Evolutionary conservation across 352 stramenopile genomes (phyloP), one percentile per base, ranked within the genome.

Genomic region (Blastocystis sp.): DNA sequence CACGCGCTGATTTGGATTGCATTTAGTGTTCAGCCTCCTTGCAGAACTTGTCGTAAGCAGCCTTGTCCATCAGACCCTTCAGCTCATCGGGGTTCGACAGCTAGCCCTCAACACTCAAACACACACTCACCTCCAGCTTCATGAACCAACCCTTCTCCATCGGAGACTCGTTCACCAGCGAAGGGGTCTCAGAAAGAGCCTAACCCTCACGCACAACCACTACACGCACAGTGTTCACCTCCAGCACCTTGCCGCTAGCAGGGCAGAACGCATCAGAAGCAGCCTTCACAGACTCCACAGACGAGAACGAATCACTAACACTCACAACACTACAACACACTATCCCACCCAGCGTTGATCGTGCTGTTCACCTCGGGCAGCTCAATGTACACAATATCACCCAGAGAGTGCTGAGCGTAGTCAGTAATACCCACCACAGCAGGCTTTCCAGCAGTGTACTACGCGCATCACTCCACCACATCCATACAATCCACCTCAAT

Each of bases 371-470:
- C 92, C 14, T 93, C 90, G 43, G 96, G 96, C 80, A 99, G 91
- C 88, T 98, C 96, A 23, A 99, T 95, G 91, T 96, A 98, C 64
- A 99, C 96, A 89, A 95, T 93, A 90, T 99, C 96, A 65, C 96
- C 96, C 62, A 99, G 92, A 88, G 93, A 95, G 90, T 97, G 95
- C 90, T 97, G 94, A 59, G 96, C 96, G 91, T 97, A 98, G 90
- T 98, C 95, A 77, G 95, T 98, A 91, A 99, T 98, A 90, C 96
- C 96, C 89, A 98, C 91, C 79, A 65, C 60, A 88, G 78, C 78
- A 34, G 67, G 78, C 67, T 88, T 88, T 79, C 78, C 78, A 88
- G 78, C 74, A 69, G 74, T 84, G 61, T 67, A 84, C 74, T 84
- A 84, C 34, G 14, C 17, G 5, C 21, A 81, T 69, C 34, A 52